Evolutionary conservation across 2,329 filamentous ascomycete species (phyloP), one percentile per base, ranked within the genome.

Genomic region (Coleophoma cylindrospora): DNA sequence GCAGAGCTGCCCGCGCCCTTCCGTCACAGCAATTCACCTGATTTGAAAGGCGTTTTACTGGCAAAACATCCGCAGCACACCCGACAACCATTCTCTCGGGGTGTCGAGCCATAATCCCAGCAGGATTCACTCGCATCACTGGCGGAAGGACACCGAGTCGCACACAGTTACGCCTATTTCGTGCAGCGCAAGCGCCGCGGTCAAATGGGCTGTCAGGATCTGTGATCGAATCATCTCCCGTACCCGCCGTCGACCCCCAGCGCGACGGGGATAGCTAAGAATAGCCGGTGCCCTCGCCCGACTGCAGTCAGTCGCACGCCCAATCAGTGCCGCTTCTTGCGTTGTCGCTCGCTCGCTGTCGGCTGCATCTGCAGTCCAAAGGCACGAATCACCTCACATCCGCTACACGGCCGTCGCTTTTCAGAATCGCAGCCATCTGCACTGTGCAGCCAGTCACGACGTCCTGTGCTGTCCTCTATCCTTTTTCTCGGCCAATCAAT

Each of bases 321-420:
- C 56, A 59, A 60, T 60, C 53, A 58, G 38, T 36, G 32, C 36
- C 5, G 8, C 21, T 14, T 19, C 19, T 48, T 45, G 52, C 52
- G 33, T 54, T 57, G 45, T 52, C 53, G 56, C 54, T 52, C 49
- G 40, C 32, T 38, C n/a, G 40, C 36, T 45, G 40, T 43, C 37
- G 37, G 37, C 45, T 50, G 38, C 54, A 49, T 49, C 56, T 61
- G 56, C 60, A 62, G 49, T 51, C 48, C 45, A 48, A 46, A 58
- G 53, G 58, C 58, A 56, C 60, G 57, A 58, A 60, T 60, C 57
- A 60, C 61, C 51, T 54, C 57, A 53, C 56, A 55, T 59, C 52
- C 52, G 43, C 50, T 49, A 19, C 40, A 33, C 44, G 27, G 47
- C 47, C 45, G 40, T 49, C 21, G 48, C n/a, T 44, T 34, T 17